phyloP scores from a whole-genome alignment of 441 rosid genomes.

The Pelargonium cotyledonis region DNA sequence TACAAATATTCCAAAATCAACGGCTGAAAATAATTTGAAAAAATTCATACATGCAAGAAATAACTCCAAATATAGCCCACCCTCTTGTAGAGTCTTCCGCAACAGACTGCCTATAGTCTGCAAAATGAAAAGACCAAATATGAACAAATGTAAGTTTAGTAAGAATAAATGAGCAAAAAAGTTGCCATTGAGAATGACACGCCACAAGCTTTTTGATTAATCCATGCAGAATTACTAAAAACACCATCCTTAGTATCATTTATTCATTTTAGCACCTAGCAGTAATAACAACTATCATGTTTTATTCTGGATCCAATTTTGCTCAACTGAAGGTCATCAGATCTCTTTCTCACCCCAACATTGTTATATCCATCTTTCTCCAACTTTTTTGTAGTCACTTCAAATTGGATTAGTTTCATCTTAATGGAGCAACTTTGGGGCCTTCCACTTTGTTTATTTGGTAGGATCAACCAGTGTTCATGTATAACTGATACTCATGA shows the following conservation, averaged over 20 bases:
- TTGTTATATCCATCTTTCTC: background rate
- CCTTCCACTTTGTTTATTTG: background rate
- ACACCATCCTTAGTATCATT: background rate
- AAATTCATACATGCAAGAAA: constrained; percentile 71
- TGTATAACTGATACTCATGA: background rate
- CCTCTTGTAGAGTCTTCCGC: constrained; percentile 56
- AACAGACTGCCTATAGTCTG: constrained; percentile 57
- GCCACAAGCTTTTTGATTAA: constrained; percentile 1
- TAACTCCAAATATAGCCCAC: constrained; percentile 83
- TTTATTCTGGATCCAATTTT: background rate
- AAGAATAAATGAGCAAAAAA: constrained; percentile 10
- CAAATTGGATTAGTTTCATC: background rate
- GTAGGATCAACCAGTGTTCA: background rate
- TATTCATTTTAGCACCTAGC: background rate
- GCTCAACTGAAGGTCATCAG: background rate
- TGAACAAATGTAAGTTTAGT: constrained; percentile 6
- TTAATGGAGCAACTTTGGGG: background rate
- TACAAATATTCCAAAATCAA: background rate
- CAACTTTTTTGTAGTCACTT: background rate
- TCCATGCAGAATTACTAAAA: background rate
- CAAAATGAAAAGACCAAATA: constrained; percentile 21
- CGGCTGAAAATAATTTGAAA: constrained; percentile 5
- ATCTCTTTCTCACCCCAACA: background rate
- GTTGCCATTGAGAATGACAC: constrained; percentile 9
- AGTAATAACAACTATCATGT: background rate